Conservation (phyloP, 2,329 filamentous ascomycete genomes). For the Paecilomyces dactylethromorphus region DNA sequence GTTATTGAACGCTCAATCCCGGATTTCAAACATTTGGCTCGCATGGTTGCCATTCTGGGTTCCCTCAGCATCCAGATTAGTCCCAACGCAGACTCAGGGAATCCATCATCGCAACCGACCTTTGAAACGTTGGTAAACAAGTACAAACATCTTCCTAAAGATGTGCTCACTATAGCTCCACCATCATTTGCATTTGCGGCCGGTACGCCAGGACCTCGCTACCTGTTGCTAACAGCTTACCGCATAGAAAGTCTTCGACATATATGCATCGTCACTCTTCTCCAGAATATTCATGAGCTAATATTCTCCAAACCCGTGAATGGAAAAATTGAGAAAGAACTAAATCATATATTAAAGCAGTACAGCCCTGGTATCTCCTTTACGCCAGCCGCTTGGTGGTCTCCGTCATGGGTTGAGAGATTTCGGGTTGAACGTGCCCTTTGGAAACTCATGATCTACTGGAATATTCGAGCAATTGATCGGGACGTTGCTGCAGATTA, state of each 20-base stretch:
- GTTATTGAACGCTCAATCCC: slow-evolving; percentile 4
- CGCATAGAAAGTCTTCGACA: slow-evolving; percentile 4
- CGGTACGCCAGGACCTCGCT: neutral
- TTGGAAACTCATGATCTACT: slow-evolving; percentile 5
- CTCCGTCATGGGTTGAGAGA: slow-evolving; percentile 5
- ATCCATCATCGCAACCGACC: neutral
- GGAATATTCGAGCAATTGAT: slow-evolving; percentile 4
- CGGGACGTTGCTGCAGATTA: neutral
- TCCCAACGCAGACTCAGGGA: neutral
- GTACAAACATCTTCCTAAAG: neutral
- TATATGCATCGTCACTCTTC: slow-evolving; percentile 4
- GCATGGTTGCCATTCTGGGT: slow-evolving; percentile 5
- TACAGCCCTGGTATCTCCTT: neutral
- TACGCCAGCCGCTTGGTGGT: slow-evolving; percentile 3
- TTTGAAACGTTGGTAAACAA: neutral
- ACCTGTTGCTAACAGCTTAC: slow-evolving; percentile 4
- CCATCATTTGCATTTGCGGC: neutral
- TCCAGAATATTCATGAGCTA: slow-evolving; percentile 4
- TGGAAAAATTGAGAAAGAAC: neutral
- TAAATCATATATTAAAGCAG: slow-evolving; percentile 1
- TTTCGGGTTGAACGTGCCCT: slow-evolving; percentile 2
- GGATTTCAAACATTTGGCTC: slow-evolving; percentile 4
- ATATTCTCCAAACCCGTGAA: neutral
- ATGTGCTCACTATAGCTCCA: slow-evolving; percentile 2
- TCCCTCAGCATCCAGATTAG: neutral